Base-by-base conservation (phyloP, 2,329 filamentous ascomycete genomes). In the Seiridium unicorne region DNA sequence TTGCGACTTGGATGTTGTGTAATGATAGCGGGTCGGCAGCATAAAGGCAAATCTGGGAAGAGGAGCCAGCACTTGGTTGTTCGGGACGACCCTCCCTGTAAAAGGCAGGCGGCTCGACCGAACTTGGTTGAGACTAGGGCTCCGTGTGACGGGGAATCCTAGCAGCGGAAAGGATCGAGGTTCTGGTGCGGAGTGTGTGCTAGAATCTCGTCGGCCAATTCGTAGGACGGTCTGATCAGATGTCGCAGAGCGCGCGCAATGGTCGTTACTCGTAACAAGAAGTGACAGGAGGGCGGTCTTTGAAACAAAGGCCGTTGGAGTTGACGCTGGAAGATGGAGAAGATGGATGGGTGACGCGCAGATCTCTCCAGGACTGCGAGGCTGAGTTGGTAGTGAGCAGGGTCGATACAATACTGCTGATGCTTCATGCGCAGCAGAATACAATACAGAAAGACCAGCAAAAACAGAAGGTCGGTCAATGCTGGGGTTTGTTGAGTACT, bases 301-400 rank as follows among this genome's bases (percentile, higher is more conserved):
- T 58, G 55, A 58, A 44, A 58, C 55, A 38, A 26, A 13, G 36
- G 32, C 13, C 32, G 55, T 51, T 58, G 55, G 55, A 58, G 55
- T 34, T 58, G 46, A 58, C 55, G 55, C 46, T 51, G 55, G n/a
- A n/a, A n/a, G n/a, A n/a, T 8, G 36, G 49, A 9, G 34, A 10
- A 31, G 9, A 4, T 9, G 49, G 46, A 46, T 51, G 55, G 44
- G 44, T 31, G 55, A 40, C 31, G 11, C 18, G 44, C 35, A 49
- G 55, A 55, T 40, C 9, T 7, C 18, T 26, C 18, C 18, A 26
- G 18, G 18, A 26, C 18, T 26, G 18, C 18, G 18, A 26, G 18
- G 18, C 18, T 26, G 18, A 26, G 18, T 26, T 26, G 18, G 18
- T 26, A 26, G 18, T 26, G 18, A 26, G 18, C 18, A 26, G 18